Base-by-base conservation (phyloP, 1,139 yeast species). In the Diutina neorugosa region DNA sequence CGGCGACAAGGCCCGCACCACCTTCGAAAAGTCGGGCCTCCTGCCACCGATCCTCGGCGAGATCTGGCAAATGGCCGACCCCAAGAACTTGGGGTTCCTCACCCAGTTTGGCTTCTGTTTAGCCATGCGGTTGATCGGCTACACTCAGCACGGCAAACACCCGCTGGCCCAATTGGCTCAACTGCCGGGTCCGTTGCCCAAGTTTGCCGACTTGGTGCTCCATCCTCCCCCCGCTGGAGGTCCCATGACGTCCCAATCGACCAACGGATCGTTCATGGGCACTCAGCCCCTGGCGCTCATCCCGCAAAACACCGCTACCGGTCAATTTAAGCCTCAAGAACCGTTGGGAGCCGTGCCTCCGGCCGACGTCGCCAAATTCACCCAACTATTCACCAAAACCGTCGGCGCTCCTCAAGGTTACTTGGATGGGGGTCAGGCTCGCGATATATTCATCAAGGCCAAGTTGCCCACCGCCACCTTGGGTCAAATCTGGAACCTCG, bases 31-130 rank as follows among this genome's bases (percentile, higher is more conserved):
- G 56, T 84, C 96, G 2, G 95, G 96, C 0, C 76, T 93, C 54
- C 84, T 95, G 7, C 85, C 95, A 2, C 75, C 82, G 19, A 71
- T 80, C 43, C 73, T 93, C 53, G 96, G 97, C 4, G 95, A 90
- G 66, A 84, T 94, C 56, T 94, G 98, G 98, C 94, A 88, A 65
- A 66, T 86, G 51, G 91, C 96, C 16, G 99, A 93, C 69, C 77
- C 80, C 19, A 84, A 82, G 57, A 90, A 89, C 68, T 77, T 83
- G 59, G 99, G 98, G 0, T 87, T 85, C 64, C 74, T 94, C 59
- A 85, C 87, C 60, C 90, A 84, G 63, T 76, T 78, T 57, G 93
- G 93, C 25, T 94, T 94, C 68, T 80, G 88, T 57, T 77, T 82
- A 54, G 96, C 97, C 31, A 77, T 93, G 81, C 79, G 99, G 65